Evolutionary conservation across 257 asterid species (phyloP), one percentile per base, ranked within the genome.

Genomic region (Fraxinus anomala): DNA sequence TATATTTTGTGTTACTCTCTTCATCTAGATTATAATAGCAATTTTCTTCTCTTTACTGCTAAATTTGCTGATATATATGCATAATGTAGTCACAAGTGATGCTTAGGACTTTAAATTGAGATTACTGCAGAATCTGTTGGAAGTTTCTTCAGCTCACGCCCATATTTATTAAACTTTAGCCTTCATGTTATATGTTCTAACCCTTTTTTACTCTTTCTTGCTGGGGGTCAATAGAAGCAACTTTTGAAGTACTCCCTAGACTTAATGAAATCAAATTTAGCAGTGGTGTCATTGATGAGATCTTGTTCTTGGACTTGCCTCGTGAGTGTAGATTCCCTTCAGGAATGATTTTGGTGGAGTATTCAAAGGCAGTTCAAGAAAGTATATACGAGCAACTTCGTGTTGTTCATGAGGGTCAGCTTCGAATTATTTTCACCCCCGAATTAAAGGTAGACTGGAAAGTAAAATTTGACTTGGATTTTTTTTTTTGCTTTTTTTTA

Each of bases 191-290:
- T 3, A 10, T 26, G 30, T 63, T 63, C 17, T 63, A 23, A 19
- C 51, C 47, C 3, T 44, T 26, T n/a, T n/a, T 19, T 24, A 24
- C 69, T 54, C 40, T 49, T 49, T 63, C 36, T 75, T 81, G 83
- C 83, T 66, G 76, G 76, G 69, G 69, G 73, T 80, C 31, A 70
- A 74, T 95, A 96, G 99, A 93, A 87, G 99, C 99, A 79, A 96
- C 98, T 79, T 96, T 86, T 80, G 99, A 96, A 89, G 98, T 93
- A 80, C 97, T 96, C 70, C 98, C 98, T 9, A 89, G 99, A 84
- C 98, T 96, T 19, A 92, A 89, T 81, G 98, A 96, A 85, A 96
- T 96, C 83, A 93, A 96, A 83, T 96, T 93, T 80, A 90, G 97
- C 74, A 93, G 97, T 75, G 98, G 98, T 30, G 90, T 96, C 54